Evolutionary conservation across 257 asterid species (phyloP), one percentile per base, ranked within the genome.

Genomic region (Nicotiana tabacum): DNA sequence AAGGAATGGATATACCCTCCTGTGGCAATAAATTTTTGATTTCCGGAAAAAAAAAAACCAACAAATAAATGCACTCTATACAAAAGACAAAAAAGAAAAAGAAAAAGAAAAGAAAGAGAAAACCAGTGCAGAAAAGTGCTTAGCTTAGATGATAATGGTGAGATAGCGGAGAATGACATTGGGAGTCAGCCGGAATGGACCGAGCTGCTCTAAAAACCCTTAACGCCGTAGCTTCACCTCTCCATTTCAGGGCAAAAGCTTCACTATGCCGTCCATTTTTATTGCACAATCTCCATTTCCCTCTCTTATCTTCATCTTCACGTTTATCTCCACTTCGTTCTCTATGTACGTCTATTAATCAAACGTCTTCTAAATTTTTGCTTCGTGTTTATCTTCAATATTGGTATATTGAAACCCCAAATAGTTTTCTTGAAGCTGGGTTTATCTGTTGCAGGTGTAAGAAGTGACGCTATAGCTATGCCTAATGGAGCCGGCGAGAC

Each of bases 131-230:
- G 12, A 16, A 15, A 7, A 66, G 13, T 6, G 21, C 7, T 66
- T 66, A 13, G 11, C 48, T 7, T 43, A 32, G 35, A 32, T 32
- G 74, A 66, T 66, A 66, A 66, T 21, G 74, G 8, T n/a, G 3
- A 15, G 48, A 43, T 43, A 43, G 48, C 77, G 39, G 10, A 35
- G 51, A 16, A 6, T 32, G 53, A 6, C 17, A 55, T 77, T 53
- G 53, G 65, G 3, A 13, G 74, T 61, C 61, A 12, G 68, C 57
- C 39, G 78, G 80, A 68, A 30, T 69, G 84, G 84, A 60, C 92
- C 48, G 88, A 64, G 61, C 89, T 81, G 91, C 92, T 80, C 77
- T 91, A 80, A 88, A 89, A 86, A 89, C 93, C 86, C 87, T 90
- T 9, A 85, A 70, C 88, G 84, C 88, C 84, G 86, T 88, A 53